Base-by-base conservation (phyloP, 2,329 filamentous ascomycete species). In the Lachnellula hyalina region DNA sequence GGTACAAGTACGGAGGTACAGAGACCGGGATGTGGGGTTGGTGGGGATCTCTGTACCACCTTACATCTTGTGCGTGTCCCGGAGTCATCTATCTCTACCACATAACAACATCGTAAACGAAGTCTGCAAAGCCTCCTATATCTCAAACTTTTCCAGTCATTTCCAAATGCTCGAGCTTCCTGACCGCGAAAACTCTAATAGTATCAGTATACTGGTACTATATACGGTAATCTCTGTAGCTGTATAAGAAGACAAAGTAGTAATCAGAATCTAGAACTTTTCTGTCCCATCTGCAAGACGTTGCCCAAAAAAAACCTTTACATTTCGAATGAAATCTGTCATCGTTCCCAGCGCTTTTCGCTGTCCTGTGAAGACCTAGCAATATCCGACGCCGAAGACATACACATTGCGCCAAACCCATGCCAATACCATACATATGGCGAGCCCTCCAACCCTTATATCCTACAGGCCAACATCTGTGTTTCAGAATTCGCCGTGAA, bases 321-420 rank as follows among this genome's bases (percentile, higher is more conserved):
- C 28, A 32, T 11, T 32, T 11, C 8, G 35, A 25, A 34, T 15
- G 51, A 41, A 50, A 19, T 58, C 54, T 62, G 47, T 56, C 54
- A 65, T 59, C 9, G 28, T 32, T 32, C 61, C 62, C 62, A 64
- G 55, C 60, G 57, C 58, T 61, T 49, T 32, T 62, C 51, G 61
- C 61, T 58, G 61, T 63, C 56, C 61, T 63, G 65, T 64, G 49
- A 60, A 58, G 52, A 57, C 60, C 42, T 61, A 59, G 52, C 62
- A 57, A 66, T 61, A 64, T 60, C 64, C 60, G 62, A 67, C 65
- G 63, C 64, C 65, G 64, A 63, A 55, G 56, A 61, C 51, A 58
- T 53, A 60, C 49, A 54, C 56, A 51, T 63, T 65, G 61, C 64
- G 60, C 65, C 64, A 61, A 63, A 57, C 61, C 58, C 58, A 67